Percentiles rank a stretch among this genome's conserved stretches.
Evolutionary conservation across 2,329 filamentous ascomycete species (phyloP).

Genomic region (Davidsoniella virescens): DNA sequence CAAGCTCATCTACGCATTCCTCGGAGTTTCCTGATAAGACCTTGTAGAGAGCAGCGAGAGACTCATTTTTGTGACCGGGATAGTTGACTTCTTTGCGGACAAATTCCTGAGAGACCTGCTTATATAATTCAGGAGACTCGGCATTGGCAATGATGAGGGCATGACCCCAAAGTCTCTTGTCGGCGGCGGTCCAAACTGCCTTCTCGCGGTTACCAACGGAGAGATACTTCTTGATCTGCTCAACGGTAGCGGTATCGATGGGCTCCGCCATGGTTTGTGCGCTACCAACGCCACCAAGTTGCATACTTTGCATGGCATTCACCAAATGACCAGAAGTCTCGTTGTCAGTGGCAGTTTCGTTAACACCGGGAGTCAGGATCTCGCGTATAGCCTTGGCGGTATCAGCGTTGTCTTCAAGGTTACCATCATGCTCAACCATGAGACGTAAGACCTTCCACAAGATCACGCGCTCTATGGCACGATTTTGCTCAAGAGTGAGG

Average conservation of each 20-base stretch:
- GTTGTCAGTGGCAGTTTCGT: neutral
- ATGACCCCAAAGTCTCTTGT: slow-evolving; percentile 90
- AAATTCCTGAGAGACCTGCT: slow-evolving; percentile 88
- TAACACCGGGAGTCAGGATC: slow-evolving; percentile 45
- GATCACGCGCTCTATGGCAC: slow-evolving; percentile 61
- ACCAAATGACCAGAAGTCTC: neutral
- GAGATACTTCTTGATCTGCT: slow-evolving; percentile 56
- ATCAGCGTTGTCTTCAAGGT: slow-evolving; percentile 53
- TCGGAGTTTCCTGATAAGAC: slow-evolving; percentile 87
- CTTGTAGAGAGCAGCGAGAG: slow-evolving; percentile 81
- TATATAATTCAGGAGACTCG: slow-evolving; percentile 70
- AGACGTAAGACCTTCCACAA: slow-evolving; percentile 75
- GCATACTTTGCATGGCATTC: neutral
- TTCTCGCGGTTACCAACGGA: slow-evolving; percentile 73
- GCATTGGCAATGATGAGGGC: slow-evolving; percentile 75
- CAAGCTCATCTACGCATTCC: slow-evolving; percentile 88
- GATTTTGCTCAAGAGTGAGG: slow-evolving; percentile 46
- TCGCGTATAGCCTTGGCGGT: slow-evolving; percentile 61
- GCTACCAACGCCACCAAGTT: slow-evolving; percentile 13
- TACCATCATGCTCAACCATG: slow-evolving; percentile 75
- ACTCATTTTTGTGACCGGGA: slow-evolving; percentile 62
- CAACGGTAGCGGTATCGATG: slow-evolving; percentile 51
- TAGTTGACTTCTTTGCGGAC: slow-evolving; percentile 87
- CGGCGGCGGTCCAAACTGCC: slow-evolving; percentile 83
- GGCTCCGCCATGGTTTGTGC: slow-evolving; percentile 40